Percentiles rank a stretch among this genome's conserved stretches.
Evolutionary conservation across 208 protist species (phyloP).

Genomic region (Novymonas esmeraldas): DNA sequence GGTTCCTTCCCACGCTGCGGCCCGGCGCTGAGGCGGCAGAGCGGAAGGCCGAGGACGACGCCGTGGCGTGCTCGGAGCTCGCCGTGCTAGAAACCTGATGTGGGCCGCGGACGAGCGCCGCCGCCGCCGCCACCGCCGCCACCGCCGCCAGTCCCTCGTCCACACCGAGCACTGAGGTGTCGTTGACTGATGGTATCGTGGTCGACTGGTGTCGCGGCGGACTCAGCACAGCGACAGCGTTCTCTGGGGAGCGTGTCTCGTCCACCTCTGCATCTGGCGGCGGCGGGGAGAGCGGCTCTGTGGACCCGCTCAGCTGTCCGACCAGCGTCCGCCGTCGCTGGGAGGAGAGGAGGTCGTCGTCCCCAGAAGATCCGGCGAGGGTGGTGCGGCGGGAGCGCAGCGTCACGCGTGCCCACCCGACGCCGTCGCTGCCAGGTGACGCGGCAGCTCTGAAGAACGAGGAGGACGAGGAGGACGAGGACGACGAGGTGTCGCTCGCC

Average conservation of each 20-base stretch:
- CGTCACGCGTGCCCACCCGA: constrained; percentile 4
- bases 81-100: neutral
- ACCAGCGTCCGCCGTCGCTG: neutral
- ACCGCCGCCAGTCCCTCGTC: neutral
- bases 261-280: neutral
- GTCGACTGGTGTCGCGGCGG: neutral
- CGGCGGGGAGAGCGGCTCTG: neutral
- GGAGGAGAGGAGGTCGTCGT: neutral
- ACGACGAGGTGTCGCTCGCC: neutral
- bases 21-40: neutral
- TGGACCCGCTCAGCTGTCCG: neutral
- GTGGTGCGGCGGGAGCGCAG: constrained; percentile 8
- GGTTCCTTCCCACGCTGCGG: neutral
- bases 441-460: constrained; percentile 11
- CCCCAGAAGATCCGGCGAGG: neutral
- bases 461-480: constrained; percentile 16
- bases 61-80: neutral
- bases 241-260: too few species aligned
- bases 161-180: neutral
- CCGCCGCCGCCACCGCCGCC: neutral
- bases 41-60: neutral
- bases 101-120: neutral
- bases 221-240: too few species aligned
- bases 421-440: neutral
- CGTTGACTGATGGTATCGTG: neutral